Evolutionary conservation across 371 early-diverging fungal species (phyloP).

Genomic region (Massospora cicadina): DNA sequence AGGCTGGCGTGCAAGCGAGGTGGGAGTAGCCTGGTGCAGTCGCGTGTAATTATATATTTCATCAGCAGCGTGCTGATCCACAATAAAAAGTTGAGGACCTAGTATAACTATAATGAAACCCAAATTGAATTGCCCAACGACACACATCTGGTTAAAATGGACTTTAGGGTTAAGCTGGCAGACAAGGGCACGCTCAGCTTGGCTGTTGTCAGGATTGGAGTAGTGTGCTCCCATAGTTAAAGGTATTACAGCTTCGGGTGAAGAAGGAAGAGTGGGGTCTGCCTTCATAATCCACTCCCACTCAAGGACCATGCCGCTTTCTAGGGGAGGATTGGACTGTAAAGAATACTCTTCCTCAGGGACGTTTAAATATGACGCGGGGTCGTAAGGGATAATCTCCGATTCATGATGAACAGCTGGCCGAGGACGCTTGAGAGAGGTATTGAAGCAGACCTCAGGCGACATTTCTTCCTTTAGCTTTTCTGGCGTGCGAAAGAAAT

Average conservation of each 20-base stretch:
- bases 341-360: neutral
- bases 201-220: constrained; percentile 19
- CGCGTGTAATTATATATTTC: constrained; percentile 36
- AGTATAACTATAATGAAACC: constrained; percentile 79
- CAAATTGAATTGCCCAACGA: constrained; percentile 95
- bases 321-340: neutral
- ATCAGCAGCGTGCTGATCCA: constrained; percentile 98
- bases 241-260: too few relatives aligned
- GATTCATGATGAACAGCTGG: too few relatives aligned
- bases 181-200: constrained; percentile 22
- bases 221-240: too few relatives aligned
- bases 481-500: too few relatives aligned
- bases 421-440: too few relatives aligned
- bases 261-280: constrained; percentile 1
- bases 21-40: neutral
- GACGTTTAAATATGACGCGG: neutral
- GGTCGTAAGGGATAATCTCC: neutral
- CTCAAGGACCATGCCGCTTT: neutral
- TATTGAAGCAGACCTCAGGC: too few relatives aligned
- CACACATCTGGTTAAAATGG: constrained; percentile 68
- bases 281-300: neutral
- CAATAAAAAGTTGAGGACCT: constrained; percentile 59
- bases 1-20: constrained; percentile 14
- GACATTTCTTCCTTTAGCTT: too few relatives aligned
- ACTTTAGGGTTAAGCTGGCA: constrained; percentile 23